phyloP scores from a whole-genome alignment of 2,329 filamentous ascomycete genomes.

The Lomentospora prolificans region DNA sequence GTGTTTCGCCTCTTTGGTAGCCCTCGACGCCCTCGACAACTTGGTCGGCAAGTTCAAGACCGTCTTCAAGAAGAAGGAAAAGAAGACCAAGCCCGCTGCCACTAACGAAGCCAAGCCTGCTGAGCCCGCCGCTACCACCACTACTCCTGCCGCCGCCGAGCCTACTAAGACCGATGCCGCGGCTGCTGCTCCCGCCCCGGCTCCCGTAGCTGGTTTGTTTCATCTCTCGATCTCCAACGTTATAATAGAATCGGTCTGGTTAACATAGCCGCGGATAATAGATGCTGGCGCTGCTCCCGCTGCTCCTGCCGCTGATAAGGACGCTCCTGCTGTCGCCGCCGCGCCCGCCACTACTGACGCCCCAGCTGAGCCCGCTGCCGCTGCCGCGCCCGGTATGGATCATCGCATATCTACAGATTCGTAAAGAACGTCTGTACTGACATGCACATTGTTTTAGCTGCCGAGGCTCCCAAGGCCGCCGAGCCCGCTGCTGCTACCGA shows the following conservation, averaged over 20 bases:
- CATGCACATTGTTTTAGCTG: background rate
- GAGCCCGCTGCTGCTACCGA: slow-evolving; percentile 16
- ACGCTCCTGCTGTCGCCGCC: slow-evolving; percentile 14
- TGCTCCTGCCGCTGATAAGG: background rate
- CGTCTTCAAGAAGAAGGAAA: slow-evolving; percentile 38
- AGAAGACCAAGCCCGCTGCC: background rate
- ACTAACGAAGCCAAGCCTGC: slow-evolving; percentile 8
- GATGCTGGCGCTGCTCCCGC: background rate
- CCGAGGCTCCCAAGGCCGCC: slow-evolving; percentile 8
- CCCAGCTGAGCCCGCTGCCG: slow-evolving; percentile 15
- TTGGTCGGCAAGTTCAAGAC: slow-evolving; percentile 46
- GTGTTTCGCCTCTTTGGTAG: no score
- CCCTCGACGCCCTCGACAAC: slow-evolving; percentile 41
- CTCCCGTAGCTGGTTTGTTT: background rate
- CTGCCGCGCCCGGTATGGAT: slow-evolving; percentile 12
- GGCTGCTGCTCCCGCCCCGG: background rate
- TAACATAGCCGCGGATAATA: background rate
- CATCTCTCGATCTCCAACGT: background rate
- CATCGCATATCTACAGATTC: no score
- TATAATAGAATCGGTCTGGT: background rate
- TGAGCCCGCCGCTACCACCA: slow-evolving; percentile 11
- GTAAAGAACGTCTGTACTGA: no score
- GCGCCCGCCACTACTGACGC: slow-evolving; percentile 18
- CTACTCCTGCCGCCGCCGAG: slow-evolving; percentile 12
- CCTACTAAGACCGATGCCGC: slow-evolving; percentile 9